phyloP scores from a whole-genome alignment of 805 yeast genomes.

The Zygosaccharomyces siamensis region DNA sequence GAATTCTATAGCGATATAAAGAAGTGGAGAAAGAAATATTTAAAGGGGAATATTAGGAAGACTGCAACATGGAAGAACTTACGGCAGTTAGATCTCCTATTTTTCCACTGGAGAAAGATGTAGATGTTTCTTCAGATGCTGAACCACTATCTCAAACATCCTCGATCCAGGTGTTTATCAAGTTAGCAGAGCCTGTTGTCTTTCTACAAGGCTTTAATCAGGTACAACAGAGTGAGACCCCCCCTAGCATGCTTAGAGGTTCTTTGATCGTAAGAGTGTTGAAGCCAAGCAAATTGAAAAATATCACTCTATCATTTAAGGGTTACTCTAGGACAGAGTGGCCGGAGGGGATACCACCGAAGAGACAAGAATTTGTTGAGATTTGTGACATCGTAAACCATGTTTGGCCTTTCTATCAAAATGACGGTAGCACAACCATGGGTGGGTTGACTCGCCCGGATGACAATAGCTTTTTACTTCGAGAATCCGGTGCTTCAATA shows the following conservation, averaged over 20 bases:
- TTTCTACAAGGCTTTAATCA: constrained; percentile 78
- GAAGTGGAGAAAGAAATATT: not conserved
- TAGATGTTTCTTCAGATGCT: constrained; percentile 39
- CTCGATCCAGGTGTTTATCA: constrained; percentile 63
- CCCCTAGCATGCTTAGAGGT: constrained; percentile 81
- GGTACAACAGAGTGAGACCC: constrained; percentile 56
- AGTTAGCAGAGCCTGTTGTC: constrained; percentile 73
- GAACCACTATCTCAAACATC: constrained; percentile 56
- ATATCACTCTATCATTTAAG: constrained; percentile 53
- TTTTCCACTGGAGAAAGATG: constrained; percentile 48
- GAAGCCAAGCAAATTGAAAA: constrained; percentile 67
- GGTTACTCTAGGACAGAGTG: constrained; percentile 82
- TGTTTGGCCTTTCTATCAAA: constrained; percentile 83
- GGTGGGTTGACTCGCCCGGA: constrained; percentile 4
- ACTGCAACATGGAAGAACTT: constrained; percentile 11
- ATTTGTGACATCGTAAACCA: constrained; percentile 63
- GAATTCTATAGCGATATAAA: not conserved
- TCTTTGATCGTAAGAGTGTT: constrained; percentile 62
- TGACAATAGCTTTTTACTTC: constrained; percentile 15
- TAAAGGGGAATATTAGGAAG: not conserved
- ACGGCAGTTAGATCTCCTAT: constrained; percentile 40
- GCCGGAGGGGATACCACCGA: constrained; percentile 98
- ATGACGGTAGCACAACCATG: constrained; percentile 39
- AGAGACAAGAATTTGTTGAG: constrained; percentile 62
- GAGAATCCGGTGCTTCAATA: constrained; percentile 25